Evolutionary conservation across 208 protist genomes (phyloP).

Genomic region (Balamuthia mandrillaris): DNA sequence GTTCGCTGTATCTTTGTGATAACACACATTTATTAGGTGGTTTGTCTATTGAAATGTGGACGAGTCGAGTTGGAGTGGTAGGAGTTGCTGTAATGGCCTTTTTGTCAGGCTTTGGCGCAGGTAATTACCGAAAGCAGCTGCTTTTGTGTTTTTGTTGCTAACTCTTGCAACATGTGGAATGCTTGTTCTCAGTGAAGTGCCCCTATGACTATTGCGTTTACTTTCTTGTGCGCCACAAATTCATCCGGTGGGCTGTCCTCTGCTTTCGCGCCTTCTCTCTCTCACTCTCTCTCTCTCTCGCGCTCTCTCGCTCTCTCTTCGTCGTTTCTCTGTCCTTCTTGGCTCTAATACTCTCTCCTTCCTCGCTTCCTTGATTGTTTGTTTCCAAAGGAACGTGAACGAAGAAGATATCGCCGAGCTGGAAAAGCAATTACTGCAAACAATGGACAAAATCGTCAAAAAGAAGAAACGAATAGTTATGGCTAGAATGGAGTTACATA

Average conservation of each 20-base stretch:
- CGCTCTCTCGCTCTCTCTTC: too few relatives aligned
- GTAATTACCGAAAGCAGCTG: too few relatives aligned
- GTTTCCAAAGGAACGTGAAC: not conserved
- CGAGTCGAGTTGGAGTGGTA: slow-evolving; percentile 21
- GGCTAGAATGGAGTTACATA: not conserved
- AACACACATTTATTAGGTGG: not conserved
- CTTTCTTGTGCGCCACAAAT: slow-evolving; percentile 26
- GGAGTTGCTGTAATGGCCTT: slow-evolving; percentile 41
- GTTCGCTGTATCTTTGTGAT: too few relatives aligned
- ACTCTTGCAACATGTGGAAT: too few relatives aligned
- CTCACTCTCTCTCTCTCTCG: not conserved
- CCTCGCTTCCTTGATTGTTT: not conserved
- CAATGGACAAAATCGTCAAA: slow-evolving; percentile 40
- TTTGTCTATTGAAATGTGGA: slow-evolving; percentile 35
- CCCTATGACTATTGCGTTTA: slow-evolving; percentile 26
- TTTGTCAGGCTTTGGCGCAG: too few relatives aligned
- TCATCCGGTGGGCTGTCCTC: too few relatives aligned
- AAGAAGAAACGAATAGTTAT: slow-evolving; percentile 32
- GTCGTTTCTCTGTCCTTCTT: too few relatives aligned
- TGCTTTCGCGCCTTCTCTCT: not conserved
- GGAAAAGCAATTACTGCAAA: slow-evolving; percentile 35
- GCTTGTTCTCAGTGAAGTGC: slow-evolving; percentile 6
- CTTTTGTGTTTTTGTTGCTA: too few relatives aligned
- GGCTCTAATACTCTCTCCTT: not conserved
- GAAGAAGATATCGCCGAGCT: slow-evolving; percentile 18